Conservation (phyloP, 345 rosid genomes). For the Ricinus communis region DNA sequence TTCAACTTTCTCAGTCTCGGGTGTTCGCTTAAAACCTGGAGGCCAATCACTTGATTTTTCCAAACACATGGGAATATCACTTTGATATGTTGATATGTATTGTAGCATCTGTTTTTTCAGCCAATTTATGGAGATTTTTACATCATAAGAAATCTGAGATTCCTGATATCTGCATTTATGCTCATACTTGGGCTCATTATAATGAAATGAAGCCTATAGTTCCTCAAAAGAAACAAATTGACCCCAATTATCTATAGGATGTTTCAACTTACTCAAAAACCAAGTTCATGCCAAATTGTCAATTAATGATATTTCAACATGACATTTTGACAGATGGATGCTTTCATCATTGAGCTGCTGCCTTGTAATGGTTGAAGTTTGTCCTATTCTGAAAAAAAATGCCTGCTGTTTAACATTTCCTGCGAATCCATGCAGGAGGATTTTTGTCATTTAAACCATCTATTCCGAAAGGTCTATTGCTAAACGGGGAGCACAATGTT, state of each 20-base stretch:
- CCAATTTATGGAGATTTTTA: not conserved
- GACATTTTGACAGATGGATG: not conserved
- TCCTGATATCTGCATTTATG: not conserved
- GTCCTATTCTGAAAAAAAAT: not conserved
- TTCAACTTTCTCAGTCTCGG: not conserved
- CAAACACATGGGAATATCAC: not conserved
- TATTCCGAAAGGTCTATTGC: constrained; percentile 74
- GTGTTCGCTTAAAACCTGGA: not conserved
- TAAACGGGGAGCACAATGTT: constrained; percentile 79
- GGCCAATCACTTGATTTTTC: not conserved
- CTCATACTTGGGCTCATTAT: not conserved
- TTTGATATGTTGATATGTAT: not conserved
- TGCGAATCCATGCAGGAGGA: constrained; percentile 64
- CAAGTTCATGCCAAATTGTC: constrained; percentile 7
- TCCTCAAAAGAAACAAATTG: not conserved
- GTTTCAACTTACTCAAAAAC: constrained; percentile 10
- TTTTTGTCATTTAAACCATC: constrained; percentile 85
- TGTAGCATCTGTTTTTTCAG: not conserved
- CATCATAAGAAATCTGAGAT: not conserved
- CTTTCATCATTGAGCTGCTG: not conserved
- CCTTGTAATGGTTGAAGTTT: constrained; percentile 1
- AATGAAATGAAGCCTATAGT: not conserved
- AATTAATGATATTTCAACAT: not conserved
- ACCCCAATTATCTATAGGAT: not conserved
- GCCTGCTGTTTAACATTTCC: constrained; percentile 18